Percentiles rank a stretch among this genome's conserved stretches.
These are phyloP conservation scores for Lodderomyces theae DNA, from an alignment of 1,139 yeast genomes.

Conservation along the genomic window DNA sequence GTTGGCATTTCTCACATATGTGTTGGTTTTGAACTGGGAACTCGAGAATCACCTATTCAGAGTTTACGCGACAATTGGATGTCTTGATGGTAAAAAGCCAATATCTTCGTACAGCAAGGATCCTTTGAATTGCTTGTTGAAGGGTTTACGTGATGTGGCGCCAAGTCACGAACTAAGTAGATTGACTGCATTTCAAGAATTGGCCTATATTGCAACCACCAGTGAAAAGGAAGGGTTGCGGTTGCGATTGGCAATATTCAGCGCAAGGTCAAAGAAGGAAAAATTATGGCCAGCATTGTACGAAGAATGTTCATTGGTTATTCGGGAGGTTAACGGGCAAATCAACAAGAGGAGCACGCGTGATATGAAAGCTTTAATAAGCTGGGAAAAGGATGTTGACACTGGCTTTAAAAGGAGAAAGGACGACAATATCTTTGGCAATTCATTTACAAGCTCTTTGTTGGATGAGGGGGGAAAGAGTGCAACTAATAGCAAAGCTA, in stretches of 20 bases:
- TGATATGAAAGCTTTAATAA: conserved; percentile 32
- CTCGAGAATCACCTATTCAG: conserved; percentile 59
- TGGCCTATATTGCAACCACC: conserved; percentile 58
- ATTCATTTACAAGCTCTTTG: conserved; percentile 18
- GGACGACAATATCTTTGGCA: conserved; percentile 33
- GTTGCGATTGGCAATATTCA: conserved; percentile 54
- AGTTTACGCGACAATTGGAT: conserved; percentile 79
- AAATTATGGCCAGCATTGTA: conserved; percentile 57
- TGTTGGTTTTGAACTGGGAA: conserved; percentile 55
- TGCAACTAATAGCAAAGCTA: conserved; percentile 1
- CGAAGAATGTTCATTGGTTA: conserved; percentile 56
- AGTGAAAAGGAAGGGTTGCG: conserved; percentile 41
- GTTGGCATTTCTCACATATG: conserved; percentile 37
- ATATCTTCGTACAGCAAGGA: conserved; percentile 67
- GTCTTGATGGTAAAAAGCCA: conserved; percentile 70
- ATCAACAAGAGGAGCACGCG: conserved; percentile 34
- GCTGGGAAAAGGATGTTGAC: conserved; percentile 15
- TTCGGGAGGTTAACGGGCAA: conserved; percentile 45
- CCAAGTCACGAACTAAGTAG: conserved; percentile 54
- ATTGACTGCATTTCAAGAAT: conserved; percentile 71
- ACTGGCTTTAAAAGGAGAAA: conserved; percentile 8
- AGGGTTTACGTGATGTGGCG: conserved; percentile 58
- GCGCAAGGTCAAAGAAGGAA: conserved; percentile 44
- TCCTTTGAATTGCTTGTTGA: conserved; percentile 68
- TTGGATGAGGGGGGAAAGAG: conserved; percentile 6